Base-by-base conservation (phyloP, 2,329 filamentous ascomycete species). In the Neofusicoccum cordaticola region DNA sequence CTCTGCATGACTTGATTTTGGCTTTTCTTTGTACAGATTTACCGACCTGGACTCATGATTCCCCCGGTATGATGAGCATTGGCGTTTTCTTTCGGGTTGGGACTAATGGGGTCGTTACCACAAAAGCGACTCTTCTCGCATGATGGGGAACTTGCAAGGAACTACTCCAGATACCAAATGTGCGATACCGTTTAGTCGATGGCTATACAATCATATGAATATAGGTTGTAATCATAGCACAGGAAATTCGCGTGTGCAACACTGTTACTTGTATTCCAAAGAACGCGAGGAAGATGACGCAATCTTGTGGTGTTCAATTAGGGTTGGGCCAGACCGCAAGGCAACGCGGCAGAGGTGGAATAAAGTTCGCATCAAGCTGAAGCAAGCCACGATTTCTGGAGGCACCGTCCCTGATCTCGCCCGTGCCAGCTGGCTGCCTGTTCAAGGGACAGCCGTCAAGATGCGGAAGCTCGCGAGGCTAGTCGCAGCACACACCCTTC, bases 21-120 rank as follows among this genome's bases (percentile, higher is more conserved):
- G 39, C 5, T 44, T 45, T 47, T 60, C 31, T 35, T 47, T 60
- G 56, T 60, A 60, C 56, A 60, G 27, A 47, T 7, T 60, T 47
- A 45, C 42, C 42, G 56, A 17, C 17, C 17, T 39, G 27, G 56
- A 47, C 13, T 13, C 13, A 12, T 5, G 7, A 7, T 22, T 45
- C 11, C 39, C 56, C 31, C 41, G 56, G 27, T 47, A 47, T 47
- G 12, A 47, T 42, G 42, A 60, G n/a, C 31, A 60, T 60, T 60
- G 56, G 56, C 56, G 56, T 60, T 60, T 44, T 19, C 15, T 52
- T 17, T 37, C 7, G 22, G 22, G 17, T 39, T 8, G 53, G 39
- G 22, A 11, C 8, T 27, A 34, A 27, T 56, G 13, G 41, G 27
- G 7, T 31, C 27, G 27, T 31, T 7, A 31, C 27, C 27, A 31